Base-by-base conservation (phyloP, 192 early-diverging fungal genomes). In the Coemansia sp. region DNA sequence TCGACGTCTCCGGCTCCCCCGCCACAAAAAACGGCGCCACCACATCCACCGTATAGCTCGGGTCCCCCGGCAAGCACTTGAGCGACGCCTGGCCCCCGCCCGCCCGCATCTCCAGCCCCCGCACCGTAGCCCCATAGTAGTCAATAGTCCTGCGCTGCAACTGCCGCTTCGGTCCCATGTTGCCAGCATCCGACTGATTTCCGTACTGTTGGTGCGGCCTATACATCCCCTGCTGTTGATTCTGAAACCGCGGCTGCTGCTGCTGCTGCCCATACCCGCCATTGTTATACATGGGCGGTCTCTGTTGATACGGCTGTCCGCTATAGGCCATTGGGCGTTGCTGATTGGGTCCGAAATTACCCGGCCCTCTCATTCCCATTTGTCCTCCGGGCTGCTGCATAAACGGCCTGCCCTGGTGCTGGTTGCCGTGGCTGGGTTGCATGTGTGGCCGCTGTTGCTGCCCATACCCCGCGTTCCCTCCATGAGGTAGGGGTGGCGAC, bases 101-200 rank as follows among this genome's bases (percentile, higher is more conserved):
- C 5, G 62, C 10, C n/a, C 62, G 61, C 13, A 68, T 38, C 45
- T 84, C 93, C 42, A 91, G 76, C 63, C 90, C 90, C 61, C 89
- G 85, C 41, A 89, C 87, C 12, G 95, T 85, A 25, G 90, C 86
- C 18, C 92, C 85, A 65, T 95, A 93, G 75, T 93, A 95, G 77
- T 99, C 97, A 16, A 99, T 91, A 0, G 97, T 99, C 11, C 91
- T 85, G 48, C 97, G 83, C 77, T 97, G 93, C 65, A 96, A 90
- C 12, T 92, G 93, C 72, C 93, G 92, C 58, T 95, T 85, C 74
- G 94, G 87, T 16, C 88, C 87, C 69, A 92, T 94, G 63, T 88
- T 90, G 60, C 89, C 87, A 21, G 45, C 60, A n/a, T 61, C 69
- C 2, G 43, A 14, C 48, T 60, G 70, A 16, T 39, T 6, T n/a